Percentiles rank a stretch among this genome's conserved stretches.
phyloP scores from a whole-genome alignment of 2,329 filamentous ascomycete genomes.

The Pseudogymnoascus sp. region DNA sequence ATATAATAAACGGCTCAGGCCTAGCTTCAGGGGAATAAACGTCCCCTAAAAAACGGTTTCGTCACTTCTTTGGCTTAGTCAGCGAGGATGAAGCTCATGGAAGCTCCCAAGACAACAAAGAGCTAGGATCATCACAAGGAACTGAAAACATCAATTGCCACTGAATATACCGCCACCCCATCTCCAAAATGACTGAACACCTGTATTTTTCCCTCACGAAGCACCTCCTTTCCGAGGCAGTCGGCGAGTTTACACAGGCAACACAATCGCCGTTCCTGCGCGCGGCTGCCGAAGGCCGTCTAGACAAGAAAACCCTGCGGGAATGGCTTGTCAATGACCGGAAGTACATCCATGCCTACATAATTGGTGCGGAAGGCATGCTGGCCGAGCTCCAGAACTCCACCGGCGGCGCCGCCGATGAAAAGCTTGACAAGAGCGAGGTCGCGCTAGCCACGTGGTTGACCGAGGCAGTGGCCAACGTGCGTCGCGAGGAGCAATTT shows the following conservation, averaged over 20 bases:
- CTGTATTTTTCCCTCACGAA: slow-evolving; percentile 42
- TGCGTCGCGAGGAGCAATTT: slow-evolving; percentile 59
- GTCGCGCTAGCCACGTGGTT: slow-evolving; percentile 55
- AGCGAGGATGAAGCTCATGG: background rate
- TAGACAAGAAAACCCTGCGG: slow-evolving; percentile 47
- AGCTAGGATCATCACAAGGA: background rate
- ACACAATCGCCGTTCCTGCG: slow-evolving; percentile 61
- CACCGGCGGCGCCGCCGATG: slow-evolving; percentile 24
- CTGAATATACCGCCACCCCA: background rate
- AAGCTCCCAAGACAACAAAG: background rate
- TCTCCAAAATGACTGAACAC: slow-evolving; percentile 1
- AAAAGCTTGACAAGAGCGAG: slow-evolving; percentile 35
- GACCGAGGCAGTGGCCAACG: slow-evolving; percentile 56
- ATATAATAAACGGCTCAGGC: background rate
- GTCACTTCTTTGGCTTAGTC: background rate
- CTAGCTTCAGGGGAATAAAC: background rate
- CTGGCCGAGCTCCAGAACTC: slow-evolving; percentile 55
- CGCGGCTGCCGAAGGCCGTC: slow-evolving; percentile 54
- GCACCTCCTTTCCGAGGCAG: slow-evolving; percentile 44
- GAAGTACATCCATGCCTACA: slow-evolving; percentile 63
- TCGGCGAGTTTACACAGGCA: slow-evolving; percentile 41
- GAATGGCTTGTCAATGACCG: slow-evolving; percentile 66
- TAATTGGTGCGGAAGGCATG: slow-evolving; percentile 57
- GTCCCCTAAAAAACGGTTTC: background rate
- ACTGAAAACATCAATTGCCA: background rate